These are phyloP conservation scores for Lophiotrema nucula DNA, from an alignment of 495 filamentous ascomycete species.

Conservation along the genomic window DNA sequence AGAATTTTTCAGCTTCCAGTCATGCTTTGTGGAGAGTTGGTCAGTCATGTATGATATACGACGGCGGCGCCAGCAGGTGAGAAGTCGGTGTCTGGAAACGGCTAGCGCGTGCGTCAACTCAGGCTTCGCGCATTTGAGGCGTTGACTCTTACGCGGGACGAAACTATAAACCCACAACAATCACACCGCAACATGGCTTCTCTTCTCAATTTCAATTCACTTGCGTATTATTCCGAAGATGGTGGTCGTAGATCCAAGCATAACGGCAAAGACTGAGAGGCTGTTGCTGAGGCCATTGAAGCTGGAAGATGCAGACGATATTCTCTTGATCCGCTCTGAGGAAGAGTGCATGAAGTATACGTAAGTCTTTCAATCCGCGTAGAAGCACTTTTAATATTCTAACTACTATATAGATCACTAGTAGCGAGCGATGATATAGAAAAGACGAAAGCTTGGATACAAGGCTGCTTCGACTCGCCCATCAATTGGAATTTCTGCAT, in stretches of 20 bases:
- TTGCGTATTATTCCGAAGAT: constrained; percentile 4
- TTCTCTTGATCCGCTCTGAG: constrained; percentile 20
- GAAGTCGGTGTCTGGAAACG: too few relatives aligned
- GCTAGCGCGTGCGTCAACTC: too few relatives aligned
- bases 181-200: constrained; percentile 2
- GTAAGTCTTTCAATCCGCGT: constrained; percentile 4
- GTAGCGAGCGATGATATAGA: constrained; percentile 14
- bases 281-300: constrained; percentile 28
- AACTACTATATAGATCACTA: constrained; percentile 6
- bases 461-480: constrained; percentile 21
- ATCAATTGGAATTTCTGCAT: constrained; percentile 33
- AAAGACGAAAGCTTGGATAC: constrained; percentile 24
- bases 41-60: background rate
- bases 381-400: background rate
- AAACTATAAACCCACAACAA: too few relatives aligned
- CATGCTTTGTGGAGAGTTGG: too few relatives aligned
- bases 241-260: constrained; percentile 28
- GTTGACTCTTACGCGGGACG: constrained; percentile 18
- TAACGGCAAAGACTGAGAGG: constrained; percentile 19
- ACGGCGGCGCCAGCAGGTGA: too few relatives aligned
- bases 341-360: constrained; percentile 28
- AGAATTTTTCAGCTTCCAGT: too few relatives aligned
- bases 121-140: too few relatives aligned
- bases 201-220: background rate
- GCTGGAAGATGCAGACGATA: constrained; percentile 27